Base-by-base conservation (phyloP, 495 filamentous ascomycete species). In the Hyaloscypha finlandica region DNA sequence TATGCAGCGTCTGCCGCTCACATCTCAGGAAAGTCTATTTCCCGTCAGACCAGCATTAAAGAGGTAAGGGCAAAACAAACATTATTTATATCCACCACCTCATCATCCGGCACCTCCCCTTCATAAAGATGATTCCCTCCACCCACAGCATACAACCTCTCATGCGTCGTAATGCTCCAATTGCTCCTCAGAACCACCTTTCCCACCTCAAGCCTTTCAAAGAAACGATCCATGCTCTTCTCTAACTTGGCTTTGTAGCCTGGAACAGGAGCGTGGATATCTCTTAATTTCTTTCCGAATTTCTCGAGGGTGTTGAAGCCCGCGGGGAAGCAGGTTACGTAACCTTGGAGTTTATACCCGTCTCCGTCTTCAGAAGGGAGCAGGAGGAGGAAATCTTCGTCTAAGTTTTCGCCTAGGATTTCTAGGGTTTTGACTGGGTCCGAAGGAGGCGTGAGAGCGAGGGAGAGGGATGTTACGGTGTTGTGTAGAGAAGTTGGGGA, bases 341-440 rank as follows among this genome's bases (percentile, higher is more conserved):
- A 94, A 3, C 86, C 91, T 68, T 87, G 77, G 19, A 91, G 83
- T 30, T 80, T 78, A 72, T 93, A 94, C 11, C 83, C 79, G 20
- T 81, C 76, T 6, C 74, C 72, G n/a, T 74, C 72, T 1, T 73
- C 66, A 2, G 79, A 78, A 1, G 89, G 89, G 9, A 89, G 78
- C 3, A 96, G 82, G 59, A 97, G 78, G 32, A 94, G 84, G 75
- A 94, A 85, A 63, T 97, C 93, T 57, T 90, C 86, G 65, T 94
- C 91, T 30, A 94, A 78, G 60, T 83, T 84, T 51, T 80, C 77
- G 59, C 81, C 84, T 6, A 93, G 79, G 22, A 79, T 80, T 8
- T 79, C 64, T 9, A 92, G 58, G 25, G 74, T 68, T 29, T 64
- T 1, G 4, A 12, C 64, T 59, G 59, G 74, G 66, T 73, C 63